Conservation (phyloP, 164 flowering plant genomes). For the Aristolochia californica region DNA sequence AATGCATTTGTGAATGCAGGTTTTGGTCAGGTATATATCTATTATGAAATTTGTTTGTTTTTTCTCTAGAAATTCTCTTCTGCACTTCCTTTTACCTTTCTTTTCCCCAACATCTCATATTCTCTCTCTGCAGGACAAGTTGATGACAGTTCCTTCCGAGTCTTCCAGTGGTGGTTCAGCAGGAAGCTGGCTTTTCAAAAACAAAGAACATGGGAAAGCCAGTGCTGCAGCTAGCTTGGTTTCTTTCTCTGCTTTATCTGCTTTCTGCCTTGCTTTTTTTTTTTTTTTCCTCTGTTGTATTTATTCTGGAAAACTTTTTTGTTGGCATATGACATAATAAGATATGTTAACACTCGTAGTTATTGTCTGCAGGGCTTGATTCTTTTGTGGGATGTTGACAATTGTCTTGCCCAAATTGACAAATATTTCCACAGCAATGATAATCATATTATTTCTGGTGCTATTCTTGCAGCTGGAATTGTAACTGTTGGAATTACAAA, state of each 20-base stretch:
- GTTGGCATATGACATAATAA: no score
- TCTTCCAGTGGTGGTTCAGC: constrained; percentile 60
- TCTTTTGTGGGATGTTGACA: constrained; percentile 87
- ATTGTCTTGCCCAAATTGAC: constrained; percentile 89
- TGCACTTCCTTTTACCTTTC: background rate
- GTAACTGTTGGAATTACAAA: constrained; percentile 67
- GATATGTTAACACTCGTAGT: no score
- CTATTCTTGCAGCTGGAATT: constrained; percentile 88
- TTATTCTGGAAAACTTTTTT: no score
- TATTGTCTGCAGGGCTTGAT: constrained; percentile 66
- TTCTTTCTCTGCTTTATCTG: constrained; percentile 9
- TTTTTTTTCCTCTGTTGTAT: no score
- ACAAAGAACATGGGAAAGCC: constrained; percentile 94
- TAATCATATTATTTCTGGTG: constrained; percentile 79
- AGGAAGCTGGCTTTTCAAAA: constrained; percentile 92
- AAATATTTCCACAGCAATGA: constrained; percentile 89
- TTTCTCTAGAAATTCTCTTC: background rate
- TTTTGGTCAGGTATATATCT: constrained; percentile 70
- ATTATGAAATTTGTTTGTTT: background rate
- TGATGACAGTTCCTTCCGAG: constrained; percentile 84
- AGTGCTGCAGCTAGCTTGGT: constrained; percentile 99
- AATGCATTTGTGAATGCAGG: constrained; percentile 99
- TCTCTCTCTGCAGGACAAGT: constrained; percentile 59
- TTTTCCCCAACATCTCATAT: background rate
- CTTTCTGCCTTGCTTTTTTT: background rate